These are phyloP conservation scores for Xylariaceae sp. DNA, from an alignment of 2,329 filamentous ascomycete species.

Conservation along the genomic window DNA sequence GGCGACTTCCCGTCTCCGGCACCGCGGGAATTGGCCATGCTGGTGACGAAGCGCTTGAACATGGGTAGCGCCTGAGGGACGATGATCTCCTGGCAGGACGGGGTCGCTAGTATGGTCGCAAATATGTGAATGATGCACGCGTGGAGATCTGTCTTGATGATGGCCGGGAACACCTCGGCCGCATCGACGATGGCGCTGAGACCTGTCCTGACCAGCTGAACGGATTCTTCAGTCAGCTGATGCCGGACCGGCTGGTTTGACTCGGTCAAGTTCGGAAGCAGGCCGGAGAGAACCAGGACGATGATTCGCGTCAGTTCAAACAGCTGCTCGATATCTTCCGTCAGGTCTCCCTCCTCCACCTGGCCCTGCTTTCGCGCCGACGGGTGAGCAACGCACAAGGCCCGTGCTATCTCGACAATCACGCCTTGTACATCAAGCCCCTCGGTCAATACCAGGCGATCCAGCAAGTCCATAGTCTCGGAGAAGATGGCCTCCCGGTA, in stretches of 20 bases:
- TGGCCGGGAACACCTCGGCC: conserved; percentile 88
- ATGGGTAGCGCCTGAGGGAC: conserved; percentile 87
- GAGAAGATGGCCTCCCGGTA: conserved; percentile 95
- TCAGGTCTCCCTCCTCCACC: conserved; percentile 70
- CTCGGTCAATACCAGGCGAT: conserved; percentile 87
- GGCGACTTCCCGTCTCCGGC: conserved; percentile 36
- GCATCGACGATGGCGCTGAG: conserved; percentile 89
- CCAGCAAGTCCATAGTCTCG: conserved; percentile 93
- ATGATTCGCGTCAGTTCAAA: conserved; percentile 97
- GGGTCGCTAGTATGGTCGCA: conserved; percentile 82
- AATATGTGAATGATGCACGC: conserved; percentile 97
- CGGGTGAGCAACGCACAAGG: conserved; percentile 84
- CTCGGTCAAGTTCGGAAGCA: conserved; percentile 77
- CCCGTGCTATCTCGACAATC: conserved; percentile 89
- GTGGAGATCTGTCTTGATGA: conserved; percentile 94
- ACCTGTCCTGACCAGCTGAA: conserved; percentile 71
- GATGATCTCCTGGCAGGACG: conserved; percentile 79
- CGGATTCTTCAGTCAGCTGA: conserved; percentile 80
- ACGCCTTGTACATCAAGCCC: conserved; percentile 82
- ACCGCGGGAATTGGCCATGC: conserved; percentile 52
- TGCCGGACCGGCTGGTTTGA: conserved; percentile 61
- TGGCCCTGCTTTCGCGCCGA: conserved; percentile 68
- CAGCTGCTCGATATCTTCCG: conserved; percentile 94
- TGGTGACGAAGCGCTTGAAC: conserved; percentile 82
- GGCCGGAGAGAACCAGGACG: conserved; percentile 80